phyloP scores from a whole-genome alignment of 441 rosid genomes.

The Pelargonium fulgidum region DNA sequence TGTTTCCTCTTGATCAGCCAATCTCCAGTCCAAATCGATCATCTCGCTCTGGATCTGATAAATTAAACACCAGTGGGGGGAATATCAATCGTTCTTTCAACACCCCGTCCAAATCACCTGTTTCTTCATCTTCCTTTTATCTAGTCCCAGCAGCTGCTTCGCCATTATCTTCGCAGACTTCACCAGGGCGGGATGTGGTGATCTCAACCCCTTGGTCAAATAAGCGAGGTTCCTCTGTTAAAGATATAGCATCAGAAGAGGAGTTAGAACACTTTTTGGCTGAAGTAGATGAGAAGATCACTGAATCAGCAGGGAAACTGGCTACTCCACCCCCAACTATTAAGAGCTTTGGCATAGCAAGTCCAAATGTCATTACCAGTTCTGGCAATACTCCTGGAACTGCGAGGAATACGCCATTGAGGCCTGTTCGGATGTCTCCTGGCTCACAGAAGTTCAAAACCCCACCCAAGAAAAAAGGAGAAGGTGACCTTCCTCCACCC shows the following conservation, averaged over 20 bases:
- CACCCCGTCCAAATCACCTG: constrained; percentile 55
- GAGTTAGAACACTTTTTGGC: constrained; percentile 82
- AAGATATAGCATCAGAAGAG: constrained; percentile 71
- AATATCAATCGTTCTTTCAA: constrained; percentile 39
- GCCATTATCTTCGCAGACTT: constrained; percentile 49
- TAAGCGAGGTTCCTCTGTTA: constrained; percentile 41
- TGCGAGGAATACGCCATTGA: constrained; percentile 78
- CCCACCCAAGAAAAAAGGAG: constrained; percentile 96
- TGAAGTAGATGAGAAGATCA: constrained; percentile 65
- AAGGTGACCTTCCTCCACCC: constrained; percentile 80
- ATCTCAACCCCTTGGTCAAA: constrained; percentile 78
- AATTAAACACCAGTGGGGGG: constrained; percentile 40
- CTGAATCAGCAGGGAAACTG: constrained; percentile 65
- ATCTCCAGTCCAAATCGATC: constrained; percentile 44
- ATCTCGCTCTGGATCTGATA: constrained; percentile 45
- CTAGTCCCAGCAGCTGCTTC: constrained; percentile 53
- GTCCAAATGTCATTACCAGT: constrained; percentile 61
- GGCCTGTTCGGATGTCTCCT: constrained; percentile 96
- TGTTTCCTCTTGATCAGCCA: too few species aligned
- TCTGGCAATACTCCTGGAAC: constrained; percentile 72
- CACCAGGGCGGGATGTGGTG: constrained; percentile 52
- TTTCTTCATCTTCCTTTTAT: constrained; percentile 61
- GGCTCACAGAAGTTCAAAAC: constrained; percentile 86
- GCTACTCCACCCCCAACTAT: constrained; percentile 74
- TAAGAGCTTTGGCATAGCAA: constrained; percentile 52